A percentile compares a stretch with the other conserved stretches of the same genome.
These are phyloP conservation scores for Colletotrichum theobromicola DNA, from an alignment of 2,329 filamentous ascomycete genomes.

Conservation along the genomic window DNA sequence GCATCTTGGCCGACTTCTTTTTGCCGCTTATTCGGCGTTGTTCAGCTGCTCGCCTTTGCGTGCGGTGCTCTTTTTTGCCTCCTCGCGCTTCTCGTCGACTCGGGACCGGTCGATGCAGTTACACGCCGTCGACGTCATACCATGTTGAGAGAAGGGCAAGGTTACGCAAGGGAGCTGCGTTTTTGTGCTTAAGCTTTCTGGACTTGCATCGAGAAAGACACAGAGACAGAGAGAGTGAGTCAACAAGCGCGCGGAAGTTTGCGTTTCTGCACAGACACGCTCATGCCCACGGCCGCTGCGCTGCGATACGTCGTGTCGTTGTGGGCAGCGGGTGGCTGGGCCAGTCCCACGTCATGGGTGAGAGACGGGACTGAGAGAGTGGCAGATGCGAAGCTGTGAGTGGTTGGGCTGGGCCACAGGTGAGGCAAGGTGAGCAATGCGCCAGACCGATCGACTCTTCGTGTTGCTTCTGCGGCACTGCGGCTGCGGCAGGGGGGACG, in stretches of 20 bases:
- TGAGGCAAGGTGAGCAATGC: neutral
- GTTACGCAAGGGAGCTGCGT: neutral
- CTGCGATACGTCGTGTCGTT: neutral
- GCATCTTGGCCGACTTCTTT: neutral
- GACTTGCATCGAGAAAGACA: neutral
- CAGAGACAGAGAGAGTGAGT: neutral
- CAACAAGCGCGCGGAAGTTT: neutral
- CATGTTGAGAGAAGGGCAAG: neutral
- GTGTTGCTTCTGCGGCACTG: neutral
- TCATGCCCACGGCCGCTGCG: neutral
- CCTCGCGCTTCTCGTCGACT: neutral
- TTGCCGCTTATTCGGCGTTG: neutral
- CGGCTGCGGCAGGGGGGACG: neutral
- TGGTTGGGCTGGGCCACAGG: neutral
- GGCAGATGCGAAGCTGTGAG: neutral
- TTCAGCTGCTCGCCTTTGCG: neutral
- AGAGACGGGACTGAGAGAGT: neutral
- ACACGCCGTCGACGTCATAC: constrained; percentile 9
- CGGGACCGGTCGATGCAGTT: neutral
- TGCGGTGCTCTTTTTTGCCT: neutral
- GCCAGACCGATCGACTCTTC: neutral
- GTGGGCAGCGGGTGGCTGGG: neutral
- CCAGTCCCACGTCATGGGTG: neutral
- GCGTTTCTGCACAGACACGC: neutral
- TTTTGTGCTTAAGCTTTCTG: neutral